Evolutionary conservation across 2,329 filamentous ascomycete species (phyloP), one percentile per base, ranked within the genome.

Genomic region (Escovopsis weberi): DNA sequence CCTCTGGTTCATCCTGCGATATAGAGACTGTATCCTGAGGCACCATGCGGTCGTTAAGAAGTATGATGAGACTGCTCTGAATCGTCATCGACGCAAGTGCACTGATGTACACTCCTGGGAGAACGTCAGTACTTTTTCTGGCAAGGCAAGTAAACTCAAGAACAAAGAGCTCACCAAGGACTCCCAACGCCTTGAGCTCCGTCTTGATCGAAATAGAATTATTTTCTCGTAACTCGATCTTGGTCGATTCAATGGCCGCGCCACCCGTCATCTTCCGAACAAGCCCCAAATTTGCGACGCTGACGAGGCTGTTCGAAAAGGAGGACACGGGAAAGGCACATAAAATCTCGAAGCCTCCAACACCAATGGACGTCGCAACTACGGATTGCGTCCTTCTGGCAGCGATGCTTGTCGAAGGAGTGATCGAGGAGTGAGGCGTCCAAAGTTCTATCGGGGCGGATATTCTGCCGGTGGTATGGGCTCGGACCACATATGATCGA

Each of bases 251-350:
- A 7, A 94, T 71, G 0, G 86, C 87, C 1, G 85, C 87, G 1
- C 81, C 78, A 0, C 87, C 89, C 0, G 86, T 86, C 84, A 96
- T 94, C 60, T 95, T 94, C 2, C 75, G 82, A 4, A 94, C 50
- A 2, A 96, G 66, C 0, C 89, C 89, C 1, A 96, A 60, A 15
- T 82, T 78, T 1, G 85, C 78, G 2, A 88, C 67, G 37, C 63
- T 63, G 12, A 37, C 35, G 6, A 32, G 51, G 46, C 19, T 52
- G 53, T 18, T 57, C 48, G n/a, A 63, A 64, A 1, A 78, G 0
- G 66, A 59, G 1, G 69, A 67, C 2, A 87, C 59, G 0, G 83
- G 80, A 48, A 81, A 83, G 0, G 83, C 82, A 0, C 80, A 82
- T 8, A 94, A 66, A 42, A 95, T 85, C 39, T 95, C 88, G 68